Evolutionary conservation across 345 rosid species (phyloP).

Genomic region (Psidium guajava): DNA sequence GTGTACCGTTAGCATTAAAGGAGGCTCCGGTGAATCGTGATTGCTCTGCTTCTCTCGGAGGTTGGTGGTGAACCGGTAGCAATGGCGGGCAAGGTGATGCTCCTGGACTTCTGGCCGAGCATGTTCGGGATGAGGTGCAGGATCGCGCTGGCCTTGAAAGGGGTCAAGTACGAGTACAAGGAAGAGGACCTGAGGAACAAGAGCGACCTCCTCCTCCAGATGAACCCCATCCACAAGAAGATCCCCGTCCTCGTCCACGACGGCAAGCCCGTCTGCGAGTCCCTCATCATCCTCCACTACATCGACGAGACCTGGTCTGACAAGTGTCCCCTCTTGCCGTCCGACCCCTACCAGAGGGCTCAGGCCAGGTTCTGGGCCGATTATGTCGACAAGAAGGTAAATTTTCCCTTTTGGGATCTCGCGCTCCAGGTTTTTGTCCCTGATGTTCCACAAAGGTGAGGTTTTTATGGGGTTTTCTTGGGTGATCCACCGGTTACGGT

Average conservation of each 20-base stretch:
- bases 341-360: constrained; percentile 3
- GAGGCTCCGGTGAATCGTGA: background rate
- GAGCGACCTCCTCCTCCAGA: constrained; percentile 4
- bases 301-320: constrained; percentile 11
- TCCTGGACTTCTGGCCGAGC: background rate
- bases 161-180: background rate
- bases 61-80: background rate
- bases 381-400: constrained; percentile 5
- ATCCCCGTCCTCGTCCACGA: constrained; percentile 8
- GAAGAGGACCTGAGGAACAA: constrained; percentile 7
- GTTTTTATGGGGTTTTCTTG: background rate
- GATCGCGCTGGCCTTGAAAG: constrained; percentile 9
- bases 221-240: constrained; percentile 7
- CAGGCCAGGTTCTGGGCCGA: constrained; percentile 10
- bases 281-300: constrained; percentile 1
- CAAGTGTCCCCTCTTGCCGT: constrained; percentile 4
- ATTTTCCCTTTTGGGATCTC: background rate
- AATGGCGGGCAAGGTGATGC: background rate
- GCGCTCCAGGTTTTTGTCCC: background rate
- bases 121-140: constrained; percentile 3
- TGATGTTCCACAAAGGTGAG: background rate
- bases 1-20: background rate
- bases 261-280: constrained; percentile 10
- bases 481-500: background rate
- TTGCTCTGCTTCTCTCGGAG: background rate